Conservation (phyloP, 176 grass and related monocot species). For the Avena eriantha region DNA sequence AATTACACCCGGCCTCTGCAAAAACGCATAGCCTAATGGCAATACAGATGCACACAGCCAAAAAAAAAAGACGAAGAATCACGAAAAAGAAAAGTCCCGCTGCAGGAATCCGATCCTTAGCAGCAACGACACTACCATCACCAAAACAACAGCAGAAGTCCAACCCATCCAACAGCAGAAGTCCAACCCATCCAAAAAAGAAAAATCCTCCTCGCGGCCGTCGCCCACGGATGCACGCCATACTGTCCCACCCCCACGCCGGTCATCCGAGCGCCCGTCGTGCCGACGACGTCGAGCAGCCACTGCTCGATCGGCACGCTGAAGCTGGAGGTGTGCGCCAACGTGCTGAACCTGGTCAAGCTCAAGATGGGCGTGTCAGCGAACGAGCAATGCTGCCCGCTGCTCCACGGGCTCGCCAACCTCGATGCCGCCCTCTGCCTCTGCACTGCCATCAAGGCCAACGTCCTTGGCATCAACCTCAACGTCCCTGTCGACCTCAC, state of each 20-base stretch:
- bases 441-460: slow-evolving; percentile 64
- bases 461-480: slow-evolving; percentile 62
- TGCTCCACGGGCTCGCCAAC: slow-evolving; percentile 38
- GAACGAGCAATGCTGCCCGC: slow-evolving; percentile 47
- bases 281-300: background rate
- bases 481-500: slow-evolving; percentile 56
- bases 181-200: too few species aligned
- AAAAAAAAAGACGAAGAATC: too few species aligned
- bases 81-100: too few species aligned
- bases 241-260: slow-evolving; percentile 32
- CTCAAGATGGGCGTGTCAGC: slow-evolving; percentile 32
- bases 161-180: too few species aligned
- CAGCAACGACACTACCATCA: too few species aligned
- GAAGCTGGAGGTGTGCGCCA: slow-evolving; percentile 46
- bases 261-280: background rate
- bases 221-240: slow-evolving; percentile 27
- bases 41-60: too few species aligned
- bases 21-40: too few species aligned
- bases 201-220: slow-evolving; percentile 37
- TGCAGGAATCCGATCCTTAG: too few species aligned
- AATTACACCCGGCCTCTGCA: too few species aligned
- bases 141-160: too few species aligned
- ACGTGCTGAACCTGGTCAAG: slow-evolving; percentile 52
- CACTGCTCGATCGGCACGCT: slow-evolving; percentile 54
- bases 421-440: slow-evolving; percentile 60